phyloP scores from a whole-genome alignment of 192 early-diverging fungal genomes.

The Paraglomus occultum region DNA sequence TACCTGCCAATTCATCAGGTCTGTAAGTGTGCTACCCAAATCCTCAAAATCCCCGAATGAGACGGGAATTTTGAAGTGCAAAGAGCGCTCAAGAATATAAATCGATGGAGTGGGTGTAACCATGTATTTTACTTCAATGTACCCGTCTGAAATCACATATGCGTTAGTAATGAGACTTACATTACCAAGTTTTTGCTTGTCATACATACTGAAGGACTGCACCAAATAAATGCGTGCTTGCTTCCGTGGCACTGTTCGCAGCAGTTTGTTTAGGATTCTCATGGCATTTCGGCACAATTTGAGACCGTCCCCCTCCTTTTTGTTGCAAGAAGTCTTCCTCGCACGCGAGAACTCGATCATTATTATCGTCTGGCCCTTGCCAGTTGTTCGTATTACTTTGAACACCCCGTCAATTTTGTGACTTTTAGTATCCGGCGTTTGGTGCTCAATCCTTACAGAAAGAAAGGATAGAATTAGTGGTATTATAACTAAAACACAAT shows the following conservation, averaged over 20 bases:
- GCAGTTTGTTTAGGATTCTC: slow-evolving; percentile 17
- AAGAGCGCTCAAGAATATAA: slow-evolving; percentile 10
- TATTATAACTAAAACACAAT: too few species aligned
- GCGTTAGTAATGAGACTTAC: background rate
- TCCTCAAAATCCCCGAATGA: slow-evolving; percentile 15
- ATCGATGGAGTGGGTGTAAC: slow-evolving; percentile 5
- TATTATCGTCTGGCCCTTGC: slow-evolving; percentile 1
- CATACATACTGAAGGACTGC: slow-evolving; percentile 18
- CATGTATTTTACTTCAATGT: slow-evolving; percentile 6
- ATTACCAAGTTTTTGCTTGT: too few species aligned
- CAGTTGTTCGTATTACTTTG: slow-evolving; percentile 15
- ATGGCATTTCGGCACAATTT: slow-evolving; percentile 8
- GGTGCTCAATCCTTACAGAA: slow-evolving; percentile 16
- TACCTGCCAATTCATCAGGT: slow-evolving; percentile 16
- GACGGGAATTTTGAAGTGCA: background rate
- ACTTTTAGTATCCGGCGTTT: slow-evolving; percentile 5
- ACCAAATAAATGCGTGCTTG: slow-evolving; percentile 13
- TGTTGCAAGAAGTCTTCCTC: background rate
- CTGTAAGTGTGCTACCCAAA: background rate
- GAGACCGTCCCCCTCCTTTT: background rate
- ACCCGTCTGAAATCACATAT: background rate
- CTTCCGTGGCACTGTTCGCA: background rate
- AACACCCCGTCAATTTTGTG: slow-evolving; percentile 11
- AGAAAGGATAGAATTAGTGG: too few species aligned
- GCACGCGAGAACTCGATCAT: slow-evolving; percentile 4